Base-by-base conservation (phyloP, 108 stramenopile species). In the Fistulifera pelliculosa region DNA sequence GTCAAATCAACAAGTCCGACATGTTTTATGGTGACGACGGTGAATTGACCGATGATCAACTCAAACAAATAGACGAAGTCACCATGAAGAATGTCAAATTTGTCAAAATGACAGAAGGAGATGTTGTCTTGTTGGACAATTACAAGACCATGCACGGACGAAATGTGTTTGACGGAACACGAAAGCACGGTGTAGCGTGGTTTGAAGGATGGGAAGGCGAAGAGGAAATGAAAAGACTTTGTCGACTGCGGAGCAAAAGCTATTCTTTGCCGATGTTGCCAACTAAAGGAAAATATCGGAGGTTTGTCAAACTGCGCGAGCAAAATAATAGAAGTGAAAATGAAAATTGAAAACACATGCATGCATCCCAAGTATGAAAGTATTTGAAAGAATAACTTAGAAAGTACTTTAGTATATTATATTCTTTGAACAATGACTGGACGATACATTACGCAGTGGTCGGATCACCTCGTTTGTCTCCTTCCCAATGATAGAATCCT, bases 141-240 rank as follows among this genome's bases (percentile, higher is more conserved):
- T 93, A 93, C 79, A 87, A 87, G 62, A 82, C 80, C 60, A 93
- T 93, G 91, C 91, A 93, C 61, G 91, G 91, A 23, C 70, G 91
- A 18, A 89, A 93, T 69, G 87, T 93, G 3, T 93, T 89, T 60
- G 87, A 93, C 58, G 91, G 91, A 43, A 89, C 85, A 61, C 67
- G 91, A 57, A 93, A 89, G 68, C 91, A 93, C 47, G 91, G 84
- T 27, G 91, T 93, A 11, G 82, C 87, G 10, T 93, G 91, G 91
- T 93, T 93, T 54, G 85, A 85, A 75, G 86, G 86, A 48, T 92
- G 85, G 85, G 82, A 84, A 73, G 90, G 90, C 40, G 90, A 92
- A 66, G 80, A 83, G 31, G 77, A 81, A 53, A 83, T 87, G 81
- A 87, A 77, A 49, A 42, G 8, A 35, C 31, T 6, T 6, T 6